phyloP scores from a whole-genome alignment of 2,329 filamentous ascomycete genomes.

The Hypoxylon sp. region DNA sequence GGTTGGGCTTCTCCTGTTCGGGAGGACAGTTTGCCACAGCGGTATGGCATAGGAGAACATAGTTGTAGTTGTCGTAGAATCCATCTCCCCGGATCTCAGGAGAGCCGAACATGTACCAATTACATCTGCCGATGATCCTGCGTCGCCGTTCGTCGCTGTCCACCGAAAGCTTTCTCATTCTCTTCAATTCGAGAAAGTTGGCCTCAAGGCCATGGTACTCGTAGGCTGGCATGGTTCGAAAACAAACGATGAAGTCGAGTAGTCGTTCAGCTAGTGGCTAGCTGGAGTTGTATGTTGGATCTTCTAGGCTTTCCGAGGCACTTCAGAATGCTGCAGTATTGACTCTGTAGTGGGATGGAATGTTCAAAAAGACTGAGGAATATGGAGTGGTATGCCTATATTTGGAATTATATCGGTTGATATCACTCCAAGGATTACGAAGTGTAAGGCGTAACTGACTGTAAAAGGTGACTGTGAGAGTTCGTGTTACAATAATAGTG shows the following conservation, averaged over 20 bases:
- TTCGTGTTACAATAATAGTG: not conserved
- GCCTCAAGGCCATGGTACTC: conserved; percentile 12
- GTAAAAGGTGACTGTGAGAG: not conserved
- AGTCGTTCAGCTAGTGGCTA: not conserved
- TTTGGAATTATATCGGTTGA: not conserved
- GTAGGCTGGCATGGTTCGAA: not conserved
- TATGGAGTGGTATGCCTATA: not conserved
- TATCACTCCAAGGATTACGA: not conserved
- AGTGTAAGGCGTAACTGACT: not conserved
- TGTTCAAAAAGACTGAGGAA: not conserved
- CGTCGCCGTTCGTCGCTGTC: conserved; percentile 3
- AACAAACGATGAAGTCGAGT: not conserved
- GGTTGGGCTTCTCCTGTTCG: conserved; percentile 29
- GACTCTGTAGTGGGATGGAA: not conserved
- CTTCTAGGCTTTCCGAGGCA: not conserved
- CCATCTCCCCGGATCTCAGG: conserved; percentile 9
- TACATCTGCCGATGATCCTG: conserved; percentile 31
- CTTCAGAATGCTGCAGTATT: not conserved
- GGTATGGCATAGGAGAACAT: conserved; percentile 8
- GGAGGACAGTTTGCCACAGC: conserved; percentile 4
- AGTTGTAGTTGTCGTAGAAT: not conserved
- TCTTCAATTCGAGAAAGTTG: conserved; percentile 17
- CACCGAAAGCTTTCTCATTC: conserved; percentile 8
- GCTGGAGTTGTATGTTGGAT: not conserved
- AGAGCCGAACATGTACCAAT: conserved; percentile 40